Conservation (phyloP, 441 rosid genomes). For the Erysimum pusillum region DNA sequence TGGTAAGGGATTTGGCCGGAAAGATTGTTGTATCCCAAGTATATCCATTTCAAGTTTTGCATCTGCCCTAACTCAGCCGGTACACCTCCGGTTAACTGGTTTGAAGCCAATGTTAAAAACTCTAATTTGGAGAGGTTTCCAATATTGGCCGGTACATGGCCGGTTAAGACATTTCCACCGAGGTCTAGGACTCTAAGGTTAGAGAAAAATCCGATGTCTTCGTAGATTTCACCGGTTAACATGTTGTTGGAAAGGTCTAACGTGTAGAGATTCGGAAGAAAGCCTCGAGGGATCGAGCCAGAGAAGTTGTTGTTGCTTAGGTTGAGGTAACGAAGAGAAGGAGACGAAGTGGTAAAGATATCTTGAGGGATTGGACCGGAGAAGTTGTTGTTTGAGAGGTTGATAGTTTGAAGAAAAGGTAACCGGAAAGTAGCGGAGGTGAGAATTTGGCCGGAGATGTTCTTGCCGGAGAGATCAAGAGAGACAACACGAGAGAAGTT, state of each 20-base stretch:
- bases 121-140: conserved; percentile 61
- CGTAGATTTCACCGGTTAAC: conserved; percentile 64
- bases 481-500: conserved; percentile 57
- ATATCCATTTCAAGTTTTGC: conserved; percentile 78
- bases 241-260: conserved; percentile 87
- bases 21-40: conserved; percentile 89
- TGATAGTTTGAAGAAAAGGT: conserved; percentile 58
- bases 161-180: conserved; percentile 80
- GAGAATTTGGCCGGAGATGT: conserved; percentile 67
- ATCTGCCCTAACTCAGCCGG: conserved; percentile 61
- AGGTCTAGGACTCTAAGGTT: conserved; percentile 72
- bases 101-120: conserved; percentile 80
- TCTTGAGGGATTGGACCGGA: conserved; percentile 60
- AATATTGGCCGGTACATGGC: conserved; percentile 62
- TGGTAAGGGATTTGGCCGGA: conserved; percentile 77
- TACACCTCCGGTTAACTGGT: conserved; percentile 71
- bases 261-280: conserved; percentile 51
- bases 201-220: conserved; percentile 62
- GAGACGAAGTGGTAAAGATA: conserved; percentile 52
- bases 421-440: conserved; percentile 58
- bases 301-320: conserved; percentile 89
- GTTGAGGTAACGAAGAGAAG: conserved; percentile 70
- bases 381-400: conserved; percentile 75
- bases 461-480: conserved; percentile 64
- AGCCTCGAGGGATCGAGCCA: conserved; percentile 55